Percentiles rank a stretch among this genome's conserved stretches.
phyloP scores from a whole-genome alignment of 306 rosid genomes.

The Parietaria judaica region DNA sequence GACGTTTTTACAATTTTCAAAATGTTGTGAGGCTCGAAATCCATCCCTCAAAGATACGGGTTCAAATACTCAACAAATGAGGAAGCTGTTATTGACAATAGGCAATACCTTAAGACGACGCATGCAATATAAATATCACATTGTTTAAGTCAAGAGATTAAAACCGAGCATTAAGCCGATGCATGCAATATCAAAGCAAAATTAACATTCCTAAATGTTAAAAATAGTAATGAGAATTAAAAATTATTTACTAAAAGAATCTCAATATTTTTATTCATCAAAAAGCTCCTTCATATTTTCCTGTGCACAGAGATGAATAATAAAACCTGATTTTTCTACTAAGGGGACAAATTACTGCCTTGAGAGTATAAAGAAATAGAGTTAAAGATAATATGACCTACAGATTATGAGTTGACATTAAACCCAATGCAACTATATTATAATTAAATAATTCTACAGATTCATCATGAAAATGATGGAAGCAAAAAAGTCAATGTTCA shows the following conservation, averaged over 20 bases:
- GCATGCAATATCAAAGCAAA: not conserved
- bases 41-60: too few relatives aligned
- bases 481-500: constrained; percentile 33
- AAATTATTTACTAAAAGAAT: not conserved
- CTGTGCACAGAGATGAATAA: not conserved
- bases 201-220: not conserved
- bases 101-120: too few relatives aligned
- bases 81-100: too few relatives aligned
- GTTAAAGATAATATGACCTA: constrained; percentile 18
- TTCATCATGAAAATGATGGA: constrained; percentile 16
- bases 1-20: too few relatives aligned
- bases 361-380: constrained; percentile 12
- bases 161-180: not conserved
- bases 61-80: too few relatives aligned
- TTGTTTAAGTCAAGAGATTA: too few relatives aligned
- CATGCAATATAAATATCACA: too few relatives aligned
- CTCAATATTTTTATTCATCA: constrained; percentile 14
- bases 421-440: constrained; percentile 29
- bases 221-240: constrained; percentile 11
- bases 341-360: constrained; percentile 8
- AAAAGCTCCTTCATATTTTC: not conserved
- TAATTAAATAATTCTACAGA: constrained; percentile 26
- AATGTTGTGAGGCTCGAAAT: too few relatives aligned
- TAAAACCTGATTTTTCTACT: not conserved
- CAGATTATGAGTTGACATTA: constrained; percentile 31